phyloP scores from a whole-genome alignment of 495 filamentous ascomycete genomes.

The Acidiella bohemica region DNA sequence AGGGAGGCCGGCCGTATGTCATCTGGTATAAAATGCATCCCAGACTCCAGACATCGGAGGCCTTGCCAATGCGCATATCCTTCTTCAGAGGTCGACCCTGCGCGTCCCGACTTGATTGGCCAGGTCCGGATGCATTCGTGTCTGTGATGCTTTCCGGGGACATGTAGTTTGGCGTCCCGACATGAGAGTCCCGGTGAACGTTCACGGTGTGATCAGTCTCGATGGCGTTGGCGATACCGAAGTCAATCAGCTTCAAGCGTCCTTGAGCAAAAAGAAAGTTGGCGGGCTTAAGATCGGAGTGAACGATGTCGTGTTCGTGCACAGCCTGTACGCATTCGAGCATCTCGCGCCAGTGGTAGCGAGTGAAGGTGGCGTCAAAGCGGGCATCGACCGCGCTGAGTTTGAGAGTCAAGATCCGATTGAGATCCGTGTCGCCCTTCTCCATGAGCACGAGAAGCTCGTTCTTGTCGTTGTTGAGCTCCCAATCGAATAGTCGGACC shows the following conservation, averaged over 20 bases:
- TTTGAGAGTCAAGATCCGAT: conserved; percentile 65
- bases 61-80: conserved; percentile 89
- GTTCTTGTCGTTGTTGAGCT: conserved; percentile 80
- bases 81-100: conserved; percentile 25
- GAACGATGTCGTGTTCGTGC: conserved; percentile 78
- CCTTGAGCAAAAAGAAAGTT: conserved; percentile 42
- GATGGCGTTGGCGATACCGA: conserved; percentile 95
- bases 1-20: conserved; percentile 85
- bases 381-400: conserved; percentile 49
- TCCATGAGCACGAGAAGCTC: conserved; percentile 91
- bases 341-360: conserved; percentile 98
- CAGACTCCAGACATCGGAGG: conserved; percentile 88
- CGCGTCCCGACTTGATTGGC: conserved; percentile 1
- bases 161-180: conserved; percentile 98
- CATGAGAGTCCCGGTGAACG: conserved; percentile 86
- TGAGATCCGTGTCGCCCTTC: conserved; percentile 88
- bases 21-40: conserved; percentile 97
- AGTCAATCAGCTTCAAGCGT: conserved; percentile 40
- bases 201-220: conserved; percentile 86
- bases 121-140: conserved; percentile 53
- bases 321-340: conserved; percentile 85
- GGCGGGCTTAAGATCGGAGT: conserved; percentile 90
- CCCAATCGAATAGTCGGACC: conserved; percentile 79
- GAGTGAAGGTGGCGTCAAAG: conserved; percentile 81
- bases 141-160: conserved; percentile 86